These are phyloP conservation scores for Ophiostoma himal-ulmi DNA, from an alignment of 2,329 filamentous ascomycete species.

Conservation along the genomic window DNA sequence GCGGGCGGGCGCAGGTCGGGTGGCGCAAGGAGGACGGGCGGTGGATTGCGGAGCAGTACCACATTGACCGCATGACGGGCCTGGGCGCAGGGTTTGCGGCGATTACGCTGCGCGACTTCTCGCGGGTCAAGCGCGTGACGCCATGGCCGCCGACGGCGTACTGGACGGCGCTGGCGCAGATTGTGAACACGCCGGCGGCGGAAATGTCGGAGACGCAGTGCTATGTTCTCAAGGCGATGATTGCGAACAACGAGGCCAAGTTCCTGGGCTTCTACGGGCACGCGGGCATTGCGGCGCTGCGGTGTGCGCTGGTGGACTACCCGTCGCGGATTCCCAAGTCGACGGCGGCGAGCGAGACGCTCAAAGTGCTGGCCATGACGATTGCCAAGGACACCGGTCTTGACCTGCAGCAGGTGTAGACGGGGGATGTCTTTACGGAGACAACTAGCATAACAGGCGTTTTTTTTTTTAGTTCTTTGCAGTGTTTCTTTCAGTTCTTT, in stretches of 20 bases:
- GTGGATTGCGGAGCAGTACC: conserved; percentile 64
- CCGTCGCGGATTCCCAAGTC: conserved; percentile 50
- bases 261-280: conserved; percentile 79
- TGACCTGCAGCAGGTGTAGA: conserved; percentile 32
- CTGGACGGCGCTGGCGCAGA: conserved; percentile 71
- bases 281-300: conserved; percentile 64
- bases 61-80: conserved; percentile 77
- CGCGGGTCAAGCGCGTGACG: conserved; percentile 60
- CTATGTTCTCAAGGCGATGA: conserved; percentile 63
- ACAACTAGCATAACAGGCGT: conserved; percentile 9
- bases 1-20: conserved; percentile 62
- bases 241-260: conserved; percentile 65
- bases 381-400: conserved; percentile 48
- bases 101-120: conserved; percentile 76
- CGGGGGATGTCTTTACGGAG: not conserved
- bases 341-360: conserved; percentile 45
- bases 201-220: conserved; percentile 69
- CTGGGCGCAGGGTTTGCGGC: conserved; percentile 79
- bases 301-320: conserved; percentile 67
- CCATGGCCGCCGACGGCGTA: conserved; percentile 75
- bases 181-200: conserved; percentile 65
- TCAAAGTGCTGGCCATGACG: conserved; percentile 49
- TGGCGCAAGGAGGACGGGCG: conserved; percentile 60
- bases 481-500: not conserved
- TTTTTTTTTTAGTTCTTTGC: not conserved